Evolutionary conservation across 202 grass and related monocot species (phyloP).

Genomic region (Eragrostis tef): DNA sequence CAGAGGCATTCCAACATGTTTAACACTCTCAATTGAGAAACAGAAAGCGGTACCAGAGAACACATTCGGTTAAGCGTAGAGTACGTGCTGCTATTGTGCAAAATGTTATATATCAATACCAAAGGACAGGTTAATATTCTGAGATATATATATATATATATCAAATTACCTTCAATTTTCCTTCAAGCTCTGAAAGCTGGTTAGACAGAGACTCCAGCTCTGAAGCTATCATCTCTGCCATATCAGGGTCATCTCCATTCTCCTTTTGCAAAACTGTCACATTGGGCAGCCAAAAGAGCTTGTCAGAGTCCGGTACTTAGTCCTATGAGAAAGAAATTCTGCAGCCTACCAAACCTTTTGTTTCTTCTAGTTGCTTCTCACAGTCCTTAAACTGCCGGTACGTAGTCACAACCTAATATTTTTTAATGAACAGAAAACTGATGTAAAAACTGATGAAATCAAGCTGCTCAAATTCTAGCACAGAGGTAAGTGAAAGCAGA

Average conservation of each 20-base stretch:
- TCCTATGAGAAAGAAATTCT: slow-evolving; percentile 5
- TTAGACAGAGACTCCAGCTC: slow-evolving; percentile 78
- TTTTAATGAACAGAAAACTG: slow-evolving; percentile 1
- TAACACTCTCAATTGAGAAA: not conserved
- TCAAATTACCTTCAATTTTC: slow-evolving; percentile 70
- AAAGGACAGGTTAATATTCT: too few relatives aligned
- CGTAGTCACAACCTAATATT: slow-evolving; percentile 67
- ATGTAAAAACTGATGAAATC: not conserved
- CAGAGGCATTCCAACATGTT: slow-evolving; percentile 38
- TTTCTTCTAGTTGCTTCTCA: slow-evolving; percentile 78
- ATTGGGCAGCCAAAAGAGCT: slow-evolving; percentile 1
- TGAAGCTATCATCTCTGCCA: slow-evolving; percentile 87
- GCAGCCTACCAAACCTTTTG: slow-evolving; percentile 68
- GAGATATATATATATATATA: not conserved
- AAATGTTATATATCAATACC: not conserved
- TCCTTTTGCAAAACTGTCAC: slow-evolving; percentile 71
- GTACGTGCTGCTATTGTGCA: not conserved
- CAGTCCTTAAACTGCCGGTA: slow-evolving; percentile 89
- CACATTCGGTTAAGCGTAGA: slow-evolving; percentile 12
- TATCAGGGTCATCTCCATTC: slow-evolving; percentile 68
- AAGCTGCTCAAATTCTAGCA: slow-evolving; percentile 7
- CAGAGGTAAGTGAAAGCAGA: not conserved
- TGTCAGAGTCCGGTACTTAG: slow-evolving; percentile 22
- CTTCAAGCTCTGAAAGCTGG: slow-evolving; percentile 77
- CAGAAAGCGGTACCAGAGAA: not conserved